Evolutionary conservation across 2,329 filamentous ascomycete species (phyloP).

Genomic region (Phoma sp.): DNA sequence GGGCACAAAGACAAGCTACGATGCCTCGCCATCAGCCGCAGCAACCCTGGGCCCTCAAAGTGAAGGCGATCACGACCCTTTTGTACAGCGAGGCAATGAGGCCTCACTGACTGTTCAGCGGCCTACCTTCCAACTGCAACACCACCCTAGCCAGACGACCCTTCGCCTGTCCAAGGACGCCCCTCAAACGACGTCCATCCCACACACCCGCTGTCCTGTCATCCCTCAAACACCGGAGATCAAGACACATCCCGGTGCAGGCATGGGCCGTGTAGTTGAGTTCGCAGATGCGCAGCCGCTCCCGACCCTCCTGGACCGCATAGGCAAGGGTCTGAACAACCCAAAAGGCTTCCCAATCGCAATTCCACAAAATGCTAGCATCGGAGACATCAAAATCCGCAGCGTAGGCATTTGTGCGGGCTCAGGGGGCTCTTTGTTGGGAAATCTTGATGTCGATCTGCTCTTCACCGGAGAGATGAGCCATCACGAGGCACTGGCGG

Average conservation of each 20-base stretch:
- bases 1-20: slow-evolving; percentile 56
- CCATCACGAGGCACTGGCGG: slow-evolving; percentile 88
- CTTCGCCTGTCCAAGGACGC: slow-evolving; percentile 41
- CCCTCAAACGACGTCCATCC: slow-evolving; percentile 24
- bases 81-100: slow-evolving; percentile 23
- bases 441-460: slow-evolving; percentile 73
- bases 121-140: slow-evolving; percentile 53
- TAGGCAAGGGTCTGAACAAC: slow-evolving; percentile 67
- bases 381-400: slow-evolving; percentile 63
- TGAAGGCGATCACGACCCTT: slow-evolving; percentile 43
- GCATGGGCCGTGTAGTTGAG: slow-evolving; percentile 66
- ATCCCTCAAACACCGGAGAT: slow-evolving; percentile 52
- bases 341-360: slow-evolving; percentile 70
- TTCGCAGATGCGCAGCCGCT: slow-evolving; percentile 61
- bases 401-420: slow-evolving; percentile 89
- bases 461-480: slow-evolving; percentile 91
- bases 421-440: slow-evolving; percentile 79
- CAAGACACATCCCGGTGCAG: slow-evolving; percentile 56
- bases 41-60: slow-evolving; percentile 50
- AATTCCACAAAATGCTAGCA: slow-evolving; percentile 63
- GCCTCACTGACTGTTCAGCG: slow-evolving; percentile 32
- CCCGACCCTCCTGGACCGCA: slow-evolving; percentile 65
- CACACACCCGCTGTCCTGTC: slow-evolving; percentile 62
- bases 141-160: slow-evolving; percentile 55
- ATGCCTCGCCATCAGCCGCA: slow-evolving; percentile 66